Evolutionary conservation across 2,329 filamentous ascomycete species (phyloP), one percentile per base, ranked within the genome.

Genomic region (Lachnellula occidentalis): DNA sequence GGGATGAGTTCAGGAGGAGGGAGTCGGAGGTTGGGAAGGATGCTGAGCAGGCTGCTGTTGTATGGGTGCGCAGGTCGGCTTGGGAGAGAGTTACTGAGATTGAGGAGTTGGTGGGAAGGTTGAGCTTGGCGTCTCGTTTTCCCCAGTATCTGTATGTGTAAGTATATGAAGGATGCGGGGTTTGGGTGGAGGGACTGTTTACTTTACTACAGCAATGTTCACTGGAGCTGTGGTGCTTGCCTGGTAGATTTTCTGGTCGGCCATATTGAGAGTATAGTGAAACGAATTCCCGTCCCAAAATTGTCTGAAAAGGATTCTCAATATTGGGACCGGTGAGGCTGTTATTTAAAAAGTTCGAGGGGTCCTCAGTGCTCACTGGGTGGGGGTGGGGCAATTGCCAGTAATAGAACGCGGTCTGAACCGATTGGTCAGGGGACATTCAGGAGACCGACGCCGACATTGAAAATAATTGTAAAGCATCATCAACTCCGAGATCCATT

Each of bases 201-300:
- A 95, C 88, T 97, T 97, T 76, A 97, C 94, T 55, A 97, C 92
- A 62, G 92, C 92, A 70, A 97, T 97, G 78, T 97, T 97, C 69
- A 97, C 92, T 14, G 92, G 94, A 41, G 94, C 94, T 61, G 92
- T 97, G 56, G 94, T 96, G 78, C 89, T 96, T 64, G 94, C 90
- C 67, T 91, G 87, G 78, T 95, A 92, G 67, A 97, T 81, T 53
- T 66, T 65, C 22, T 56, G 58, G 53, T 67, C 64, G n/a, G 66
- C 50, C 68, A 70, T 70, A 47, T 42, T 65, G 58, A 55, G 11
- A 5, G 4, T 31, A 31, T 11, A 31, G 4, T 31, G n/a, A n/a
- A n/a, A n/a, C n/a, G n/a, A n/a, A n/a, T n/a, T n/a, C n/a, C n/a
- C 27, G 15, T n/a, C 8, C 3, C 5, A 27, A 14, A 34, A 22